phyloP scores from a whole-genome alignment of 2,329 filamentous ascomycete species.

The Fusarium odoratissimum region DNA sequence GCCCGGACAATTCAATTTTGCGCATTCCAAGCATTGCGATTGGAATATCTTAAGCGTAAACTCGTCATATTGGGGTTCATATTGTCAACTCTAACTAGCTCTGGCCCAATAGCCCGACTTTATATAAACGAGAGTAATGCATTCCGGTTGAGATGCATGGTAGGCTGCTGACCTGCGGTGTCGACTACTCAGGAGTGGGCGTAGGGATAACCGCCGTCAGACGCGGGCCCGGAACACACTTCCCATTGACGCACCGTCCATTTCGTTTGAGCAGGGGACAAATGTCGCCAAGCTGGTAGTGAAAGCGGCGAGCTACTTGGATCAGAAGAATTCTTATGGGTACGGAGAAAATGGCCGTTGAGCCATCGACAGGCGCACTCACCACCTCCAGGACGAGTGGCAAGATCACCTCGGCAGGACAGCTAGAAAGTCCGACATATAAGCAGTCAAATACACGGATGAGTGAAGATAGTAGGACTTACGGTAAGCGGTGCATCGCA shows the following conservation, averaged over 20 bases:
- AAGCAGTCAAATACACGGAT: rapidly evolving
- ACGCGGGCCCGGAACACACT: not conserved
- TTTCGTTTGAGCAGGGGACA: not conserved
- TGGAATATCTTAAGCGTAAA: not conserved
- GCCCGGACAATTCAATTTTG: no score
- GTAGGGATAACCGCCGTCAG: not conserved
- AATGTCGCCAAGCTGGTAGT: not conserved
- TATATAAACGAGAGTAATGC: not conserved
- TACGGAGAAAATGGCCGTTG: not conserved
- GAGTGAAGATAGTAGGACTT: rapidly evolving
- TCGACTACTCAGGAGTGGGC: not conserved
- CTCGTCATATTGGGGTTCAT: not conserved
- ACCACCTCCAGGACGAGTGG: not conserved
- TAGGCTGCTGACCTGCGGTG: not conserved
- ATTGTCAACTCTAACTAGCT: not conserved
- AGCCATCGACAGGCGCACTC: not conserved
- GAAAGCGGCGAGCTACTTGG: not conserved
- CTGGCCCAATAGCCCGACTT: not conserved
- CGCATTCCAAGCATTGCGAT: no score
- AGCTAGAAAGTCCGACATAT: not conserved
- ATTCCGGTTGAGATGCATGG: rapidly evolving
- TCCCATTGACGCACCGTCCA: not conserved
- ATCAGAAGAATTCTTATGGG: not conserved
- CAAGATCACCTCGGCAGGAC: not conserved
- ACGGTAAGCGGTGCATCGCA: not conserved